phyloP scores from a whole-genome alignment of 1,284 basidiomycete genomes.

The Trichosporon sp. region DNA sequence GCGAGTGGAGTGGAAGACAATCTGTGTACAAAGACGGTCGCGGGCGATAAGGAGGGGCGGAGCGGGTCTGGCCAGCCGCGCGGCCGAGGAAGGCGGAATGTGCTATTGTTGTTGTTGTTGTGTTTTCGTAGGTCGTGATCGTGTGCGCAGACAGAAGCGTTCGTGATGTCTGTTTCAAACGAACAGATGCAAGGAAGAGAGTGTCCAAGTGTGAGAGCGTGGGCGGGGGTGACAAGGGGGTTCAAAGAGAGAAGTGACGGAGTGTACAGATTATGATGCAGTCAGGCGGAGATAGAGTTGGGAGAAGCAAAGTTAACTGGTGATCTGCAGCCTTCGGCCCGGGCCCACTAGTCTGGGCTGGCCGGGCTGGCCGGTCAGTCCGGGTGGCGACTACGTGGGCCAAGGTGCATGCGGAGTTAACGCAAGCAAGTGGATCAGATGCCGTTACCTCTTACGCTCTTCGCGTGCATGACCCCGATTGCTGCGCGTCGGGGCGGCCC shows the following conservation, averaged over 20 bases:
- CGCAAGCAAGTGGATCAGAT: background rate
- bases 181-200: background rate
- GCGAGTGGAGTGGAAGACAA: background rate
- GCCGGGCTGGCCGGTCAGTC: background rate
- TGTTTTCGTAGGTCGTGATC: background rate
- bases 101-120: background rate
- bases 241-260: background rate
- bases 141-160: background rate
- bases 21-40: background rate
- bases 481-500: background rate
- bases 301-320: background rate
- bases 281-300: background rate
- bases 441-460: background rate
- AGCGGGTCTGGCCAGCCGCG: background rate
- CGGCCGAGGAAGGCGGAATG: background rate
- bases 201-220: background rate
- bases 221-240: background rate
- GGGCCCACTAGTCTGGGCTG: too few species aligned
- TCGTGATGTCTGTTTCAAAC: background rate
- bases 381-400: slow-evolving; percentile 1
- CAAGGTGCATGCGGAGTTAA: background rate
- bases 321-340: background rate
- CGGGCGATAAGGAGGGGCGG: background rate
- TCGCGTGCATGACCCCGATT: background rate
- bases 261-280: background rate